These are phyloP conservation scores for Picea sitchensis DNA, from an alignment of 75 land plant species.

Conservation along the genomic window DNA sequence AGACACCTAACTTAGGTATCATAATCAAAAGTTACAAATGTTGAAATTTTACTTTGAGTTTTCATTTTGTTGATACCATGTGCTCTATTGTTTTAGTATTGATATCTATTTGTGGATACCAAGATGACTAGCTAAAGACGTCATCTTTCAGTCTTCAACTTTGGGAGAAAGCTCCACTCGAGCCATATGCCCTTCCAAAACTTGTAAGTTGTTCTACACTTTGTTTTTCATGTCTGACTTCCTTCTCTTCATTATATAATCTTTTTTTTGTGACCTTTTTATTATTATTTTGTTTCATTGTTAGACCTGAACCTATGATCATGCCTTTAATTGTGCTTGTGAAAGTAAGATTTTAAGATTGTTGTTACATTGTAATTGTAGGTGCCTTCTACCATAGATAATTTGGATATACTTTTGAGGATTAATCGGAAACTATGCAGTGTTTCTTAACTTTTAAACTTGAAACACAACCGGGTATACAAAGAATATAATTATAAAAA, in stretches of 20 bases:
- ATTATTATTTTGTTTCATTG: slow-evolving; percentile 1
- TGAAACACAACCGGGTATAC: no score
- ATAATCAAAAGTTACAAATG: slow-evolving; percentile 50
- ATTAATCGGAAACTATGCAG: no score
- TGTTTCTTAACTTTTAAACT: no score
- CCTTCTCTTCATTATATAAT: not conserved
- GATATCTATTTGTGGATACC: slow-evolving; percentile 54
- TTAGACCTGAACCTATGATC: not conserved
- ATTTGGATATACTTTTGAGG: no score
- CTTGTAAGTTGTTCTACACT: slow-evolving; percentile 42
- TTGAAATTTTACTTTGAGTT: not conserved
- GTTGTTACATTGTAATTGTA: no score
- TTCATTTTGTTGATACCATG: not conserved
- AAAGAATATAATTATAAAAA: no score
- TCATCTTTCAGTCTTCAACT: slow-evolving; percentile 66
- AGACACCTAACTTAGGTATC: slow-evolving; percentile 49
- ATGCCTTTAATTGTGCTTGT: not conserved
- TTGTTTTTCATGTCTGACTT: not conserved
- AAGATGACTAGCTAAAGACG: slow-evolving; percentile 95
- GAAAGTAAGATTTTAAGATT: no score
- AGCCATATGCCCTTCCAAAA: slow-evolving; percentile 92
- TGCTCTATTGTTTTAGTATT: not conserved
- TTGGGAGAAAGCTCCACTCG: slow-evolving; percentile 98
- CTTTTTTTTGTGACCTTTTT: not conserved
- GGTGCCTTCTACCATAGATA: no score